A percentile compares a stretch with the other conserved stretches of the same genome.
Conservation (phyloP, 345 rosid species). For the Pugionium dolabratum region DNA sequence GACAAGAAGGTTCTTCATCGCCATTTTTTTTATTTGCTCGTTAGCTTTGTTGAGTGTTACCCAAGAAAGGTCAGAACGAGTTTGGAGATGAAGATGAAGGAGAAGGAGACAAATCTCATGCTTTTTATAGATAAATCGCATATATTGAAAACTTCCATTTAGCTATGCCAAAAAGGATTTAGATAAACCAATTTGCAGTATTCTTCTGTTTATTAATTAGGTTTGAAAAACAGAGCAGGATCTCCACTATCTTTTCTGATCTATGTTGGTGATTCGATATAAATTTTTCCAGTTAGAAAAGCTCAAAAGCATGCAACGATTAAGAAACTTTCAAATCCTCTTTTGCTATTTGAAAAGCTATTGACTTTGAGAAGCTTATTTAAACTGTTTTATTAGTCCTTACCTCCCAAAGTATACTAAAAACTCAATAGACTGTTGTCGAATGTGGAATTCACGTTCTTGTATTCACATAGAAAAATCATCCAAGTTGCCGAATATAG, state of each 20-base stretch:
- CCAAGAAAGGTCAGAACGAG: constrained; percentile 9
- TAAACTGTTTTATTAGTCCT: background rate
- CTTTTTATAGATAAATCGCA: constrained; percentile 34
- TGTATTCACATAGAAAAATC: background rate
- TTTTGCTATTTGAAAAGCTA: constrained; percentile 22
- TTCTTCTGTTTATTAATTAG: constrained; percentile 25
- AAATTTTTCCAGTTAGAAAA: background rate
- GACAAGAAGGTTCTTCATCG: constrained; percentile 42
- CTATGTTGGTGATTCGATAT: constrained; percentile 5
- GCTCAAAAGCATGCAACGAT: constrained; percentile 19
- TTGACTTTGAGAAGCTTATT: constrained; percentile 6
- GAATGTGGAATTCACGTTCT: constrained; percentile 36
- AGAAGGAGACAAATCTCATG: background rate
- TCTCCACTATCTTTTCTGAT: constrained; percentile 25
- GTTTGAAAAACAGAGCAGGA: constrained; percentile 10
- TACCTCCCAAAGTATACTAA: background rate
- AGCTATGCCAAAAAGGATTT: constrained; percentile 28
- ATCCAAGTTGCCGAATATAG: constrained; percentile 24
- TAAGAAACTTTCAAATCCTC: constrained; percentile 1
- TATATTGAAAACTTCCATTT: constrained; percentile 35
- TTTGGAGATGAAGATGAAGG: constrained; percentile 12
- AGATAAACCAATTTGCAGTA: constrained; percentile 30
- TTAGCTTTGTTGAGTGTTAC: constrained; percentile 22
- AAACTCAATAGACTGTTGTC: background rate
- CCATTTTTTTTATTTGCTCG: constrained; percentile 33